Percentiles rank a stretch among this genome's conserved stretches.
phyloP scores from a whole-genome alignment of 495 filamentous ascomycete species.

The Poronia punctata region DNA sequence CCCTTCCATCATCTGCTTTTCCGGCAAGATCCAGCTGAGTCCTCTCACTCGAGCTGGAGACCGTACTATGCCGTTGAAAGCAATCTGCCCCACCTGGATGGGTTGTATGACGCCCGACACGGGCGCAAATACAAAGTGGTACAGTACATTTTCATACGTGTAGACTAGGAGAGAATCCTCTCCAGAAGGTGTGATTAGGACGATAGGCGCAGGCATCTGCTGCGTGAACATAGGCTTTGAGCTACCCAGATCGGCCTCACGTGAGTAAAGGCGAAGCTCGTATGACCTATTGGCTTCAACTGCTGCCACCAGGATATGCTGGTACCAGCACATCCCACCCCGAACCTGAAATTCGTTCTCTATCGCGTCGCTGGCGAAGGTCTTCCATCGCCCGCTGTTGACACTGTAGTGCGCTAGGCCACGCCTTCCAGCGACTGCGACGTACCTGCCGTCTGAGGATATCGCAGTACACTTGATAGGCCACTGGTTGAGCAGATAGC shows the following conservation, averaged over 20 bases:
- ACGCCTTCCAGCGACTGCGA: constrained; percentile 86
- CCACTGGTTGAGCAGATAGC: constrained; percentile 85
- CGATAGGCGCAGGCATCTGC: constrained; percentile 72
- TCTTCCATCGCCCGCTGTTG: constrained; percentile 91
- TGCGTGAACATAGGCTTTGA: constrained; percentile 65
- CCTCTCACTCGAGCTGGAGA: constrained; percentile 88
- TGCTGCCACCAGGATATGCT: constrained; percentile 91
- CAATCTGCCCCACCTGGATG: constrained; percentile 90
- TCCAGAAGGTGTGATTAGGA: constrained; percentile 78
- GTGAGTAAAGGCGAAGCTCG: constrained; percentile 86
- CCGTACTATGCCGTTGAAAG: constrained; percentile 90
- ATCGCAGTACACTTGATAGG: constrained; percentile 80
- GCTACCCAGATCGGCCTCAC: constrained; percentile 73
- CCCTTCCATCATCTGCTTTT: constrained; percentile 81
- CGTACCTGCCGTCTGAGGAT: constrained; percentile 86
- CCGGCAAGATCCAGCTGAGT: constrained; percentile 92
- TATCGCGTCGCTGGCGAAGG: constrained; percentile 69
- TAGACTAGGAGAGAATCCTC: constrained; percentile 94
- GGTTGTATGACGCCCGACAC: constrained; percentile 63
- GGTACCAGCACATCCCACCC: constrained; percentile 98
- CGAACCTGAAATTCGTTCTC: constrained; percentile 88
- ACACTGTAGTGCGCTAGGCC: constrained; percentile 95
- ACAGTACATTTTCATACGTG: constrained; percentile 91
- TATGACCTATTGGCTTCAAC: constrained; percentile 77
- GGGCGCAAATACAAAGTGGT: constrained; percentile 82